A percentile compares a stretch with the other conserved stretches of the same genome.
These are phyloP conservation scores for Tylopilus subfusipes DNA, from an alignment of 768 basidiomycete species.

Conservation along the genomic window DNA sequence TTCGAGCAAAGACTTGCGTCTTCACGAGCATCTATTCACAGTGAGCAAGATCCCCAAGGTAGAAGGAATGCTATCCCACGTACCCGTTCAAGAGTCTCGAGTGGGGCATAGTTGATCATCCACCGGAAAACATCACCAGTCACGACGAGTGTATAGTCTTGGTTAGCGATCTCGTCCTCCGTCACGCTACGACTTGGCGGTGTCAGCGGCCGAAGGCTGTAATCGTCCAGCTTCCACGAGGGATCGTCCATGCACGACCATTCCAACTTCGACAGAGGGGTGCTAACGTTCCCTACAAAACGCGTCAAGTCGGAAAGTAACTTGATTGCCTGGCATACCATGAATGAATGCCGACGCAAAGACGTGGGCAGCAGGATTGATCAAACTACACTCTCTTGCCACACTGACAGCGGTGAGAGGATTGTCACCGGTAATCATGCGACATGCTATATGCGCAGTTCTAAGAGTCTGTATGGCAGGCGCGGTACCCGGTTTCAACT, in stretches of 20 bases:
- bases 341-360: slow-evolving; percentile 77
- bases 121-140: slow-evolving; percentile 97
- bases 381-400: slow-evolving; percentile 86
- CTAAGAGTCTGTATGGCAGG: slow-evolving; percentile 88
- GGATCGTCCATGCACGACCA: slow-evolving; percentile 94
- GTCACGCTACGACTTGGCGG: slow-evolving; percentile 74
- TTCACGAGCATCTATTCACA: slow-evolving; percentile 89
- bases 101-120: slow-evolving; percentile 93
- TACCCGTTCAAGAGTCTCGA: slow-evolving; percentile 92
- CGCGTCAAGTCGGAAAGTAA: neutral
- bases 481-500: slow-evolving; percentile 87
- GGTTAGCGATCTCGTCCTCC: slow-evolving; percentile 65
- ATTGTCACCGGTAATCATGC: slow-evolving; percentile 99
- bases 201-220: slow-evolving; percentile 76
- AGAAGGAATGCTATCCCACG: neutral
- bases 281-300: slow-evolving; percentile 48
- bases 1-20: slow-evolving; percentile 93
- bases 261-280: slow-evolving; percentile 60
- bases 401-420: slow-evolving; percentile 96
- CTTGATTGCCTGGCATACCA: slow-evolving; percentile 41
- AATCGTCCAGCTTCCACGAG: slow-evolving; percentile 79
- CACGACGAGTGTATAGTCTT: slow-evolving; percentile 87
- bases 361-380: slow-evolving; percentile 85
- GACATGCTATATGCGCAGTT: slow-evolving; percentile 84
- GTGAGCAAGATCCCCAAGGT: neutral